Conservation (phyloP, 371 early-diverging fungal species). For the Lichtheimia hyalospora region DNA sequence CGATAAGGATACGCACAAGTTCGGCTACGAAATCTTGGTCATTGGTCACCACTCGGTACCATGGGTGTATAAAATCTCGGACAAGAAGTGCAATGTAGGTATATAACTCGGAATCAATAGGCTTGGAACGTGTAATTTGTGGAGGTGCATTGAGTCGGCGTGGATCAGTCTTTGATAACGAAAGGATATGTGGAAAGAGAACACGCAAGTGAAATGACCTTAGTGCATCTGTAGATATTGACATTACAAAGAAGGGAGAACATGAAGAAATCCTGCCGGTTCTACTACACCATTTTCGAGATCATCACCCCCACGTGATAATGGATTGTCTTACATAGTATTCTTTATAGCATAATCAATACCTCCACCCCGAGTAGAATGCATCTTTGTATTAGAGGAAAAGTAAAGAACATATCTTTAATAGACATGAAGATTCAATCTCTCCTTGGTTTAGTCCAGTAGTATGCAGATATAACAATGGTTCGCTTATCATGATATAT, state of each 20-base stretch:
- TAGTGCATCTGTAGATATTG: slow-evolving; percentile 12
- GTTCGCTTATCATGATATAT: no score
- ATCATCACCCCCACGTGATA: no score
- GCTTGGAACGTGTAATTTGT: slow-evolving; percentile 37
- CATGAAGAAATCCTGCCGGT: no score
- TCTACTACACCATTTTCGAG: no score
- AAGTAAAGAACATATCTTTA: no score
- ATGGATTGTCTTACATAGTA: no score
- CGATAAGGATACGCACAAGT: slow-evolving; percentile 39
- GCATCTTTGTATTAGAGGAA: no score
- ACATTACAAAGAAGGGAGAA: background rate
- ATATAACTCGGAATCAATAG: slow-evolving; percentile 59
- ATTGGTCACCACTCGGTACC: slow-evolving; percentile 54
- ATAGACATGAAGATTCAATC: no score
- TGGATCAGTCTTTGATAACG: slow-evolving; percentile 42
- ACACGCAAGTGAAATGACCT: slow-evolving; percentile 40
- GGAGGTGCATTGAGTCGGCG: slow-evolving; percentile 33
- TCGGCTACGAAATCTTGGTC: slow-evolving; percentile 56
- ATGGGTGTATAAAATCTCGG: slow-evolving; percentile 63
- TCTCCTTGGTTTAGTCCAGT: no score
- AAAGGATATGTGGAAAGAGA: slow-evolving; percentile 41
- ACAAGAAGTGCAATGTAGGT: slow-evolving; percentile 57
- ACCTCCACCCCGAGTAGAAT: no score
- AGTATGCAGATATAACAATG: no score
- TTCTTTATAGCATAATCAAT: no score